phyloP scores from a whole-genome alignment of 257 asterid genomes.

The Capsicum rhomboideum region DNA sequence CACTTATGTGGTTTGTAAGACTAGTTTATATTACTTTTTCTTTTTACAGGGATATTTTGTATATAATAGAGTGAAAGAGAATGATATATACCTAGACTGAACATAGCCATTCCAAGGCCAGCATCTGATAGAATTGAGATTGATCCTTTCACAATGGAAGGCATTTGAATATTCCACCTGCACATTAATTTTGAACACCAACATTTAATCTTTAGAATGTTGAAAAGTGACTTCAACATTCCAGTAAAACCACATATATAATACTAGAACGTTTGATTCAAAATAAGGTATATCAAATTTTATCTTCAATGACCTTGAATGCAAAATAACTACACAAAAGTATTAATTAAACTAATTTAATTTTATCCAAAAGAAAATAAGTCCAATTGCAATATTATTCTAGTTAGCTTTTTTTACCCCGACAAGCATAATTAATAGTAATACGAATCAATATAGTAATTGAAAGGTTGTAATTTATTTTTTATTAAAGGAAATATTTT shows the following conservation, averaged over 20 bases:
- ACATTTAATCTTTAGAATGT: not conserved
- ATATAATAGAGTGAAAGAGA: too few species aligned
- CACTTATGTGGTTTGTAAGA: too few species aligned
- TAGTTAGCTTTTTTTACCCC: not conserved
- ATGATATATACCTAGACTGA: conserved; percentile 55
- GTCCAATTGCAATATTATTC: not conserved
- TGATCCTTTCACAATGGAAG: conserved; percentile 73
- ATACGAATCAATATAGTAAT: too few species aligned
- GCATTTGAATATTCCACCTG: conserved; percentile 94
- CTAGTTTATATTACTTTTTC: too few species aligned
- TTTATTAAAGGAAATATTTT: not conserved
- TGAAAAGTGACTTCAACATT: not conserved
- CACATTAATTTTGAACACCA: not conserved
- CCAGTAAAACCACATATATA: not conserved
- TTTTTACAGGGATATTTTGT: too few species aligned
- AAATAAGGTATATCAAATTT: too few species aligned
- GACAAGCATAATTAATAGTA: not conserved
- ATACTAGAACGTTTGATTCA: too few species aligned
- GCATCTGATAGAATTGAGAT: conserved; percentile 88
- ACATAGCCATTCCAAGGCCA: conserved; percentile 99
- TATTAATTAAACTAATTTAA: too few species aligned
- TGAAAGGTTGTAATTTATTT: too few species aligned
- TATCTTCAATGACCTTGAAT: not conserved
- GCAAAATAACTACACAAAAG: not conserved
- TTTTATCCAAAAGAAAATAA: not conserved